Base-by-base conservation (phyloP, 257 asterid species). In the Capsicum baccatum region DNA sequence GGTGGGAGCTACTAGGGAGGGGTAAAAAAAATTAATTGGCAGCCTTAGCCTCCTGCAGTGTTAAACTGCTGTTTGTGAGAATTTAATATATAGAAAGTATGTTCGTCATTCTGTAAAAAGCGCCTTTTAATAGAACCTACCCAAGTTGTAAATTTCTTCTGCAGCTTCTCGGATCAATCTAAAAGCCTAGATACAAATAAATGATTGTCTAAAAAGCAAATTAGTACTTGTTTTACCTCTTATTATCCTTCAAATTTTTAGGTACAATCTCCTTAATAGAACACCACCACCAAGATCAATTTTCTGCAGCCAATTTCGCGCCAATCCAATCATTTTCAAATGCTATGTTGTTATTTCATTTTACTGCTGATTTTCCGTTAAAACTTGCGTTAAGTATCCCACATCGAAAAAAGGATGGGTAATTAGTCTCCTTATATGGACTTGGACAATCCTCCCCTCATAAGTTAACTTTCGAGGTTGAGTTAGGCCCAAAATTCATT, bases 281-380 rank as follows among this genome's bases (percentile, higher is more conserved):
- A 14, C 37, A 50, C 37, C 17, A 73, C 14, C 57, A 71, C 58
- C 14, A 71, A 71, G 79, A 10, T 47, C 58, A 73, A 39, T 58
- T 39, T 73, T 48, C 42, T 48, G 59, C 59, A 73, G 19, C 81
- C 13, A 76, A 76, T 50, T 47, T 48, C 26, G 81, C 81, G 50
- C 47, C 48, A n/a, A 26, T 76, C 62, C 63, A 52, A 21, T 26
- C 47, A 76, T 76, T 52, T 50, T 14, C 47, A 76, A 13, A 26
- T 76, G 48, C 48, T 76, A 76, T 52, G 21, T 76, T 7, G 63
- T 54, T 21, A 12, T 76, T 52, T 52, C 81, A 13, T 76, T 76
- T 76, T 14, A 76, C 47, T 21, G 21, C 48, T 52, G 48, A 76
- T 21, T 76, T 48, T 14, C 80, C 1, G 33, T 26, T 26, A 26